Conservation (phyloP, 768 basidiomycete species). For the Leccinum imitatum region DNA sequence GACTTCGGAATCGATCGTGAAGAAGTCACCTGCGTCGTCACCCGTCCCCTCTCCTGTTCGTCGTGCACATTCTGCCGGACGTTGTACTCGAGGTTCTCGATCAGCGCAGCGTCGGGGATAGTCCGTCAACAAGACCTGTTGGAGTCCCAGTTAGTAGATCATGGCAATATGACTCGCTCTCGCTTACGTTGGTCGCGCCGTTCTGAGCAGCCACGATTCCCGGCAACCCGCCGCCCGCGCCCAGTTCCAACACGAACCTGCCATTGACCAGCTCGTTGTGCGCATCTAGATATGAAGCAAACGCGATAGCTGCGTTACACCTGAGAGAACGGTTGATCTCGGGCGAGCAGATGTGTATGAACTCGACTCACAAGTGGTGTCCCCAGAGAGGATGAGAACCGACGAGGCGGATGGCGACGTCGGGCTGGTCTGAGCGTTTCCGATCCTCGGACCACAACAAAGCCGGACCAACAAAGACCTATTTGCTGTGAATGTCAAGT, state of each 20-base stretch:
- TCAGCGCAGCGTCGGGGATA: constrained; percentile 82
- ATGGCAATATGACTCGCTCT: background rate
- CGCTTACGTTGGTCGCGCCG: constrained; percentile 61
- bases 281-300: constrained; percentile 68
- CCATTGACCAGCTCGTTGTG: constrained; percentile 46
- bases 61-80: constrained; percentile 52
- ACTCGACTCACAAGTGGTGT: constrained; percentile 59
- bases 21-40: constrained; percentile 36
- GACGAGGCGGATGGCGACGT: constrained; percentile 65
- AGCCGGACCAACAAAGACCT: no score
- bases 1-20: background rate
- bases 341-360: no score
- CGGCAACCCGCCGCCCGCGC: constrained; percentile 91
- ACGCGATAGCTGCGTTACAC: constrained; percentile 77
- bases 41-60: constrained; percentile 13
- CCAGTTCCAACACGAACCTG: constrained; percentile 75
- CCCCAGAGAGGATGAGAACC: constrained; percentile 84
- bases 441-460: no score
- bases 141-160: background rate
- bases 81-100: constrained; percentile 77
- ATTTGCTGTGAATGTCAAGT: no score
- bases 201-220: constrained; percentile 71
- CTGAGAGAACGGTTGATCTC: constrained; percentile 34
- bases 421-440: constrained; percentile 7
- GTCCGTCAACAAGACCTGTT: constrained; percentile 83